Base-by-base conservation (phyloP, 129 eudicot genomes). In the Flaveria brownii region DNA sequence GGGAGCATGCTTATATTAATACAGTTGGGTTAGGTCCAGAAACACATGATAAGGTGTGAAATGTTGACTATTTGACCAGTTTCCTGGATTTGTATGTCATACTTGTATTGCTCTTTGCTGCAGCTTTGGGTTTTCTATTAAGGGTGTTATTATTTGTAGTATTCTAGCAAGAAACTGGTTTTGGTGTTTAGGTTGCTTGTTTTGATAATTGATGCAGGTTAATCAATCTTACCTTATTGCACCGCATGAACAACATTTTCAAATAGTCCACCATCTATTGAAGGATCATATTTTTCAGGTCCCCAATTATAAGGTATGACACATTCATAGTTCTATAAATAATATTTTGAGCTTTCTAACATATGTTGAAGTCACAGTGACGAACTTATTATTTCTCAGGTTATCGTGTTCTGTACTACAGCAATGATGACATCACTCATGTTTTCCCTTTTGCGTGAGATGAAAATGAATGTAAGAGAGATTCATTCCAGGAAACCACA, bases 401-500 rank as follows among this genome's bases (percentile, higher is more conserved):
- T 88, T 75, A 83, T 94, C 76, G 83, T 94, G 46, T 94, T 94
- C 82, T 88, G 96, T 81, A 85, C 93, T 22, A 94, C 97, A 50
- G 89, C 93, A 66, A 88, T 88, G 96, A 85, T 94, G 91, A 84
- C 96, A 33, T 87, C 98, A 23, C 96, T 94, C 65, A 78, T 91
- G 97, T 94, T 68, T 77, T 72, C 89, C 55, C 88, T 94, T 70
- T 55, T 94, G 56, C 87, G 88, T 30, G 97, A 88, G 84, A 84
- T 94, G 96, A 89, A 78, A 84, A 54, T 94, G 80, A 89, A 91
- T 68, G 98, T 91, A 16, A 84, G 96, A 80, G 98, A 94, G 81
- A 84, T 89, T 56, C 96, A 91, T 76, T 83, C 98, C 1, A 84
- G 92, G 74, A 94, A 88, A 77, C 91, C 98, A 46, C 97, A 83